Percentiles rank a stretch among this genome's conserved stretches.
Conservation (phyloP, 2,329 filamentous ascomycete species). For the Fusarium sp. region DNA sequence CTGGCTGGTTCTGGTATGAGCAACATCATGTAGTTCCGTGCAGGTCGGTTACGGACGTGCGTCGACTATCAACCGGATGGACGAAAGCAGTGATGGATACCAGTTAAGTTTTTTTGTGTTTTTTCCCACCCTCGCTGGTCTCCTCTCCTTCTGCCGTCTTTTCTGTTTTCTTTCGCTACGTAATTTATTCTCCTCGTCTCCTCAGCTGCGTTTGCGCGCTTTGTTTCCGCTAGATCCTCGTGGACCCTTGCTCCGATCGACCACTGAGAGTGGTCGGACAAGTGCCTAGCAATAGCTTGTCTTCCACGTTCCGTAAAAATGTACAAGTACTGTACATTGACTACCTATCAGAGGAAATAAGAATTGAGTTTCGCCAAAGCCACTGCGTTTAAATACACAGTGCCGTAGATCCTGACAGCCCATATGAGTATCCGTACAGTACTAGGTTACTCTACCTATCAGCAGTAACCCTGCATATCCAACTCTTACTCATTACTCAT, state of each 20-base stretch:
- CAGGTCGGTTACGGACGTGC: slow-evolving; percentile 14
- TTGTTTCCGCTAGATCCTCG: slow-evolving; percentile 33
- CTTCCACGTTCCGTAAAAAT: slow-evolving; percentile 3
- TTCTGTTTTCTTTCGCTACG: slow-evolving; percentile 4
- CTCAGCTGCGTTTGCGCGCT: slow-evolving; percentile 17
- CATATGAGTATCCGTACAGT: neutral
- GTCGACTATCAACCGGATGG: slow-evolving; percentile 1
- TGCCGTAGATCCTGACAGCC: slow-evolving; percentile 6
- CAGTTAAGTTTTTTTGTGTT: slow-evolving; percentile 5
- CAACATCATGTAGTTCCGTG: slow-evolving; percentile 27
- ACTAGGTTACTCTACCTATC: neutral
- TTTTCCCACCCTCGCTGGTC: neutral
- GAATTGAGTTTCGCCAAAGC: slow-evolving; percentile 20
- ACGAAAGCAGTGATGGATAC: slow-evolving; percentile 12
- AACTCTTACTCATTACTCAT: slow-evolving; percentile 1
- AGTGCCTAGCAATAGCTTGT: slow-evolving; percentile 10
- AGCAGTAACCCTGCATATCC: neutral
- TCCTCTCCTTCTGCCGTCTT: slow-evolving; percentile 3
- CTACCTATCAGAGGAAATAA: slow-evolving; percentile 7
- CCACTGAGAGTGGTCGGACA: slow-evolving; percentile 20
- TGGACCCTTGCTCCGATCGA: slow-evolving; percentile 29
- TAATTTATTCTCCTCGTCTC: slow-evolving; percentile 11
- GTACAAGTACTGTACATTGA: slow-evolving; percentile 4
- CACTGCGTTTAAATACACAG: neutral
- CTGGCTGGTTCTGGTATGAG: slow-evolving; percentile 35